These are phyloP conservation scores for Irpex sp. DNA, from an alignment of 1,284 basidiomycete genomes.

Conservation along the genomic window DNA sequence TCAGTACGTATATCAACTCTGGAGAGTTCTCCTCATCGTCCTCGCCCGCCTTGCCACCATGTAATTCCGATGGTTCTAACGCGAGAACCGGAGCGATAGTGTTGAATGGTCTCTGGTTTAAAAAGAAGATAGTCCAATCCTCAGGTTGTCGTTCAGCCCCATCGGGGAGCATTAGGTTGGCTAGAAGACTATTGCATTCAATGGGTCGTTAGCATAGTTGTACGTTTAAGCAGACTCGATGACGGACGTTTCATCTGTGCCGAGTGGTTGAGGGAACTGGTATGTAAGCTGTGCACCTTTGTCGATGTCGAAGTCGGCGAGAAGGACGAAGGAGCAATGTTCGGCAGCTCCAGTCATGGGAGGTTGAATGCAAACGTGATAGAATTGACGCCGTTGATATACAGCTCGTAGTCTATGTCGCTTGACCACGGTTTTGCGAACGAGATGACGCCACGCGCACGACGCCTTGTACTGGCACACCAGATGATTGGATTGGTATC, in stretches of 20 bases:
- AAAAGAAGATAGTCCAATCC: conserved; percentile 98
- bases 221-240: not conserved
- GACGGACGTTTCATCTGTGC: conserved; percentile 86
- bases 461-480: no score
- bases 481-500: no score
- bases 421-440: not conserved
- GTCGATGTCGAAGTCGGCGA: conserved; percentile 96
- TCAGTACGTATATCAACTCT: conserved; percentile 88
- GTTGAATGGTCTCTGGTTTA: conserved; percentile 89
- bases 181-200: conserved; percentile 65
- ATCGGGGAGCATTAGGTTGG: conserved; percentile 98
- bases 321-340: conserved; percentile 88
- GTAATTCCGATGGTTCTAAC: conserved; percentile 44
- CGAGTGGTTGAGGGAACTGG: conserved; percentile 90
- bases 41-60: conserved; percentile 28
- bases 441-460: not conserved
- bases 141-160: conserved; percentile 92
- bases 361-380: not conserved
- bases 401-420: not conserved
- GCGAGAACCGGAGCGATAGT: conserved; percentile 82
- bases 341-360: conserved; percentile 35
- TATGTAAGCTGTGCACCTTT: conserved; percentile 88
- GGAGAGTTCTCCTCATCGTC: conserved; percentile 36
- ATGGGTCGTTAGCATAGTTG: not conserved
- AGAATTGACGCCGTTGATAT: not conserved